Base-by-base conservation (phyloP, 495 filamentous ascomycete genomes). In the Trichocladium antarcticum region DNA sequence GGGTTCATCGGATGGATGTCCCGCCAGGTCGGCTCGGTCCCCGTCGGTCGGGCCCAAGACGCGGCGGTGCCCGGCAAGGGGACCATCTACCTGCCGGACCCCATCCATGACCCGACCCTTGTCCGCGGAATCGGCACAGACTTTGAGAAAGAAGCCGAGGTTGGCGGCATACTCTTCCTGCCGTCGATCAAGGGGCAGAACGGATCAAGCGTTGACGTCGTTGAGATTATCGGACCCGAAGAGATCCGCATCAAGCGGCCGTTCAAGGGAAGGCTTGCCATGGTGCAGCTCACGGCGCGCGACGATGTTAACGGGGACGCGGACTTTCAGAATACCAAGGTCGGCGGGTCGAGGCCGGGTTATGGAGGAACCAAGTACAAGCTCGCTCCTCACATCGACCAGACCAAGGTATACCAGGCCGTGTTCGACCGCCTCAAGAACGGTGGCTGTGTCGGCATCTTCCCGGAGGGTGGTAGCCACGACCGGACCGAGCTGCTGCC, bases 391-490 rank as follows among this genome's bases (percentile, higher is more conserved):
- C 90, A 97, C 63, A 87, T 97, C 17, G 85, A 97, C 65, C 92
- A 99, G 65, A 86, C 80, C 9, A 75, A 84, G 47, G 92, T 99
- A 27, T 99, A 97, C 62, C 77, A 95, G 63, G 85, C 87, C 4
- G 92, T 99, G 0, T 96, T 95, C 64, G 75, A 79, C 42, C 75
- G 84, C 19, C 74, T 99, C 22, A 83, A 79, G 56, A 68, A 70
- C 6, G 90, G 89, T 19, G 92, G 89, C 20, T 95, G 89, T 60
- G 82, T 97, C 41, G 92, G 93, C 46, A 96, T 99, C 57, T 99
- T 97, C 61, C 92, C 92, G 1, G 92, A 99, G 68, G 92, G 92
- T 55, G 92, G 92, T 51, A 96, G 89, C 62, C 92, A 99, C 67
- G 92, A 99, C 63, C 81, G 92, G 46, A 87, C 93, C 7, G 87